Conservation (phyloP, 176 grass and related monocot genomes). For the Hsuehochloa calcarea region DNA sequence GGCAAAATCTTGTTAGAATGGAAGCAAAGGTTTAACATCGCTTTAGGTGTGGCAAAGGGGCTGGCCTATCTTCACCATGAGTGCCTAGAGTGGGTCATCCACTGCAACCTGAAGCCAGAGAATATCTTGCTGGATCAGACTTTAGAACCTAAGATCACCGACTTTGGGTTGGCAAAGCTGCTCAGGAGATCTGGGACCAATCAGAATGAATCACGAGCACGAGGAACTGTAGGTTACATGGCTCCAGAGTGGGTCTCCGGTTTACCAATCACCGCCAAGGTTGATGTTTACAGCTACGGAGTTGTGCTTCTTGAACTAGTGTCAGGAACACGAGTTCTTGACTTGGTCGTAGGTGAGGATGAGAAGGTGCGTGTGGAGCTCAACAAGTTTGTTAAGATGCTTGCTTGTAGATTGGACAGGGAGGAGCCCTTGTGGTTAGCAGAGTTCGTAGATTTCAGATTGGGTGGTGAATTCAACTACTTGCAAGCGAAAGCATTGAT, state of each 20-base stretch:
- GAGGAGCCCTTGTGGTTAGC: conserved; percentile 30
- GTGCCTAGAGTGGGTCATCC: conserved; percentile 50
- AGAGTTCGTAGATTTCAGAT: conserved; percentile 42
- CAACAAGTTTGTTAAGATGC: conserved; percentile 35
- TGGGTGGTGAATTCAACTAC: conserved; percentile 27
- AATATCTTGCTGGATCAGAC: conserved; percentile 42
- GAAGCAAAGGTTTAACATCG: conserved; percentile 48
- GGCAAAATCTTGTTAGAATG: conserved; percentile 18
- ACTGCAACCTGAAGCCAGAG: conserved; percentile 48
- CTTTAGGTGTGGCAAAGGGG: conserved; percentile 43
- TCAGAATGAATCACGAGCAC: neutral
- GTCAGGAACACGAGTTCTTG: conserved; percentile 24
- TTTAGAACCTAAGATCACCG: conserved; percentile 47
- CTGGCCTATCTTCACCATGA: conserved; percentile 59
- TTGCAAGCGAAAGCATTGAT: conserved; percentile 26
- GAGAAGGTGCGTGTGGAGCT: conserved; percentile 19
- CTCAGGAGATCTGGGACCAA: conserved; percentile 26
- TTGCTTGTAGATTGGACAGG: conserved; percentile 17
- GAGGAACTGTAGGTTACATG: conserved; percentile 46
- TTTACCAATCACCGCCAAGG: conserved; percentile 24
- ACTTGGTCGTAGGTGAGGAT: conserved; percentile 26
- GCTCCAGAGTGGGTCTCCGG: conserved; percentile 47
- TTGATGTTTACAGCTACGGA: conserved; percentile 47
- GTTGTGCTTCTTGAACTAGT: conserved; percentile 44
- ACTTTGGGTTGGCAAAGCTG: conserved; percentile 46